A percentile compares a stretch with the other conserved stretches of the same genome.
Evolutionary conservation across 495 filamentous ascomycete species (phyloP).

Genomic region (Hamigera avellanea): DNA sequence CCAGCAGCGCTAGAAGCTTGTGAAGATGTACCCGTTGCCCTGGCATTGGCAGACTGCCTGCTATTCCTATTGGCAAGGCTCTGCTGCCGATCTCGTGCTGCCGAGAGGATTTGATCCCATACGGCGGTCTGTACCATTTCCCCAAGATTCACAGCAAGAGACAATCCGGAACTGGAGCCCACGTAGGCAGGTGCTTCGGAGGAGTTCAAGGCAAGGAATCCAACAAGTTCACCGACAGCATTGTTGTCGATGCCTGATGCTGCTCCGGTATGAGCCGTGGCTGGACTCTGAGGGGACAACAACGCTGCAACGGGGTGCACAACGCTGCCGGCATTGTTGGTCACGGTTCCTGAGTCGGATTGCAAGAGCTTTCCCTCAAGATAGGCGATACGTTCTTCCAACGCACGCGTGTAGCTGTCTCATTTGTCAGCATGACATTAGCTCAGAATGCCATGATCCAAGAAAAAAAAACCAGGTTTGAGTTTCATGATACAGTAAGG

Average conservation of each 20-base stretch:
- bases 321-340: slow-evolving; percentile 7
- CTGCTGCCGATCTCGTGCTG: slow-evolving; percentile 20
- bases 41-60: background rate
- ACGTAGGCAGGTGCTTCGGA: slow-evolving; percentile 40
- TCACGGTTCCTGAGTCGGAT: slow-evolving; percentile 13
- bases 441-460: background rate
- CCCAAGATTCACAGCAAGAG: slow-evolving; percentile 35
- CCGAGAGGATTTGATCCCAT: slow-evolving; percentile 36
- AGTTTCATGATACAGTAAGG: no score
- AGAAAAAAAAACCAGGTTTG: background rate
- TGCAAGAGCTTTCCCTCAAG: slow-evolving; percentile 28
- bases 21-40: slow-evolving; percentile 1
- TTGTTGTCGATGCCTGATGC: slow-evolving; percentile 23
- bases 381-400: slow-evolving; percentile 36
- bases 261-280: slow-evolving; percentile 11
- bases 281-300: slow-evolving; percentile 16
- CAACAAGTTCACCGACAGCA: slow-evolving; percentile 39
- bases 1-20: slow-evolving; percentile 4
- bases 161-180: slow-evolving; percentile 40
- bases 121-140: slow-evolving; percentile 44
- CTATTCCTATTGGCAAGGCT: background rate
- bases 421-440: no score
- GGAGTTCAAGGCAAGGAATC: slow-evolving; percentile 36
- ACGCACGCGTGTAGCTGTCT: slow-evolving; percentile 32
- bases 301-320: slow-evolving; percentile 11